Evolutionary conservation across 768 basidiomycete species (phyloP).

Genomic region (Sutorius australiensis): DNA sequence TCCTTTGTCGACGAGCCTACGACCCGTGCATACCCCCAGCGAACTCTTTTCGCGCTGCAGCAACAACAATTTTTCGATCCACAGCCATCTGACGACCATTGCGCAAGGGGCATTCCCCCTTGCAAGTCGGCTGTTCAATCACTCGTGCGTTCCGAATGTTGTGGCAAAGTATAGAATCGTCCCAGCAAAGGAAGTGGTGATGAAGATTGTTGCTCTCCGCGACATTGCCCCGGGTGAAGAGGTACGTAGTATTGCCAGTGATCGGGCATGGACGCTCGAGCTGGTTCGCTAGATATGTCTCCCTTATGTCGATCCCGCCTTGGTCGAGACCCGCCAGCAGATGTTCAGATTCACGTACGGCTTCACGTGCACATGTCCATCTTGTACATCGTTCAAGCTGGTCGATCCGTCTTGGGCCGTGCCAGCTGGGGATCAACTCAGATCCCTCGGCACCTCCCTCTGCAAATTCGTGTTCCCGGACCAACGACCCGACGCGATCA

Average conservation of each 20-base stretch:
- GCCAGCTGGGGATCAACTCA: conserved; percentile 18
- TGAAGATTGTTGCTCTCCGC: conserved; percentile 65
- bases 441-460: conserved; percentile 31
- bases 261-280: not conserved
- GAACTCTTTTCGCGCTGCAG: conserved; percentile 58
- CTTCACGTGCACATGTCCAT: conserved; percentile 59
- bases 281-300: conserved; percentile 54
- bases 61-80: conserved; percentile 80
- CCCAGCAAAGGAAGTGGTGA: conserved; percentile 36
- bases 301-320: conserved; percentile 76
- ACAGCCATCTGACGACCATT: conserved; percentile 65
- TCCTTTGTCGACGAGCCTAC: conserved; percentile 26
- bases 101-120: conserved; percentile 75
- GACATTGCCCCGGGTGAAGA: conserved; percentile 59
- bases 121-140: conserved; percentile 80
- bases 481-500: conserved; percentile 14
- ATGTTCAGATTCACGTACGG: conserved; percentile 62
- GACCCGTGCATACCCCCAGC: conserved; percentile 18
- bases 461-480: conserved; percentile 38
- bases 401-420: conserved; percentile 41
- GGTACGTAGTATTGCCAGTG: conserved; percentile 36
- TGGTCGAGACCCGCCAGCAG: conserved; percentile 55
- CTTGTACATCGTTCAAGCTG: conserved; percentile 46
- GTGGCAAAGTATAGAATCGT: conserved; percentile 54
- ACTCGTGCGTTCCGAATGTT: conserved; percentile 76